Percentiles rank a stretch among this genome's conserved stretches.
Evolutionary conservation across 2,329 filamentous ascomycete genomes (phyloP).

Genomic region (Didymella segeticola): DNA sequence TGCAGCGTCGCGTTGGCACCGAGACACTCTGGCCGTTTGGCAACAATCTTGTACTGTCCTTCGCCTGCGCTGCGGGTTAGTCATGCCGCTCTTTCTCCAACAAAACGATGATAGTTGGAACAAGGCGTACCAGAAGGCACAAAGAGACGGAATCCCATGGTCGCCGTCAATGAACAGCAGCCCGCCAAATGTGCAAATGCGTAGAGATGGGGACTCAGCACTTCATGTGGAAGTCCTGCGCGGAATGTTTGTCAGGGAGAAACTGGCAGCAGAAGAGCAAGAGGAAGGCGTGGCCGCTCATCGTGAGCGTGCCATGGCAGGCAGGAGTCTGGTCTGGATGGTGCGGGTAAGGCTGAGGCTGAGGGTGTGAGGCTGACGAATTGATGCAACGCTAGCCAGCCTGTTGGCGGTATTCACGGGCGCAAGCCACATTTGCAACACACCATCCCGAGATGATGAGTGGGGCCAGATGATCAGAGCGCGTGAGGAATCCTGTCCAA

Average conservation of each 20-base stretch:
- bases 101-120: too few species aligned
- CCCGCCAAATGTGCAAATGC: background rate
- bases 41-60: constrained; percentile 34
- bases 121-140: constrained; percentile 35
- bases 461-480: background rate
- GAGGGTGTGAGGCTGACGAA: constrained; percentile 9
- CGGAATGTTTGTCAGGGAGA: background rate
- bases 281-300: constrained; percentile 2
- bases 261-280: background rate
- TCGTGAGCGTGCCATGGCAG: constrained; percentile 8
- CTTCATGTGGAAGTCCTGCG: background rate
- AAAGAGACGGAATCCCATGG: constrained; percentile 40
- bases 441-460: background rate
- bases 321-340: background rate
- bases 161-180: background rate
- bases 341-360: constrained; percentile 7
- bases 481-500: constrained; percentile 1
- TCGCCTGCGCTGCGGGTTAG: constrained; percentile 32
- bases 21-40: constrained; percentile 34
- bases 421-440: constrained; percentile 5
- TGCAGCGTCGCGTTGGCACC: constrained; percentile 40
- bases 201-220: background rate
- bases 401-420: background rate
- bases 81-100: too few species aligned
- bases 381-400: constrained; percentile 9